A percentile compares a stretch with the other conserved stretches of the same genome.
Conservation (phyloP, 83 land plant genomes). For the Thuja plicata region DNA sequence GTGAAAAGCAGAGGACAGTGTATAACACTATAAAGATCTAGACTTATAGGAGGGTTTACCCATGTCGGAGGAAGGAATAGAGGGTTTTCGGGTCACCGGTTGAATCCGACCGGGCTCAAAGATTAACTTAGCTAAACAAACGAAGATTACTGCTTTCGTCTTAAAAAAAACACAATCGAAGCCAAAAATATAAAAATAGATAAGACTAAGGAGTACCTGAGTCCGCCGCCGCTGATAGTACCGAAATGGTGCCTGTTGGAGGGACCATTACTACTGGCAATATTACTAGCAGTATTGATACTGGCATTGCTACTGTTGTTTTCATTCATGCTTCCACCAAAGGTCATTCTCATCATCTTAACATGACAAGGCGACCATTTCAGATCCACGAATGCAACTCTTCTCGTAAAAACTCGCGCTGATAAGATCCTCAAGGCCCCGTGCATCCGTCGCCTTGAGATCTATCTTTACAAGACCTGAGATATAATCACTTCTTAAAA, state of each 20-base stretch:
- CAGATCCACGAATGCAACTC: not conserved
- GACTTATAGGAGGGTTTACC: not conserved
- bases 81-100: not conserved
- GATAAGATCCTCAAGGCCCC: not conserved
- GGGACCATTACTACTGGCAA: not conserved
- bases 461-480: too few species aligned
- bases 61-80: not conserved
- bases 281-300: too few species aligned
- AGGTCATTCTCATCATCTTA: constrained; percentile 12
- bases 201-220: not conserved
- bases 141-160: not conserved
- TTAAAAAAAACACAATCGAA: not conserved
- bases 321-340: not conserved
- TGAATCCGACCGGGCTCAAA: not conserved
- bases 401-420: not conserved
- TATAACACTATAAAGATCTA: not conserved
- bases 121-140: not conserved
- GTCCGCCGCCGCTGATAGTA: constrained; percentile 9
- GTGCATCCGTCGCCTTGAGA: not conserved
- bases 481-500: not conserved
- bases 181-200: not conserved
- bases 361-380: not conserved
- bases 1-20: not conserved
- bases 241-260: not conserved
- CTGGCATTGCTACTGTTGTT: not conserved